phyloP scores from a whole-genome alignment of 2,329 filamentous ascomycete species.

The Myriosclerotinia scirpicola region DNA sequence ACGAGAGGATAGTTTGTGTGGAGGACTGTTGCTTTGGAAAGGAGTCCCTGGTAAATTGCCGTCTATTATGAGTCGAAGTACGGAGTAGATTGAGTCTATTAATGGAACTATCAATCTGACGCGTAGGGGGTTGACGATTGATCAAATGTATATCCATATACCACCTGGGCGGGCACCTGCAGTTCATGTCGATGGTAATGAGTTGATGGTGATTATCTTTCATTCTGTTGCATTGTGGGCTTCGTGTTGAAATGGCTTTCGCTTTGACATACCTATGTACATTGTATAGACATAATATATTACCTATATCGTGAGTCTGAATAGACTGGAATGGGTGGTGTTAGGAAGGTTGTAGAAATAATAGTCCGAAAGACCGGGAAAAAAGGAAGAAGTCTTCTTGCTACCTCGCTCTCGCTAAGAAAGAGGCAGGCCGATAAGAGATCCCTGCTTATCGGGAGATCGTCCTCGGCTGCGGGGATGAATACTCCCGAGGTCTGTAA shows the following conservation, averaged over 20 bases:
- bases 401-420: not conserved
- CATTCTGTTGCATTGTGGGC: conserved; percentile 12
- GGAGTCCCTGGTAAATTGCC: not conserved
- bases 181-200: conserved; percentile 7
- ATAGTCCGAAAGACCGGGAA: not conserved
- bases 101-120: conserved; percentile 10
- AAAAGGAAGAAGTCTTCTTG: not conserved
- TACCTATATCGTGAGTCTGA: not conserved
- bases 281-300: not conserved
- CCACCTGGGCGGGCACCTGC: no score
- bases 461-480: not conserved
- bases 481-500: no score
- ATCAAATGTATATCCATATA: not conserved
- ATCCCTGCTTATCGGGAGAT: not conserved
- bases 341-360: not conserved
- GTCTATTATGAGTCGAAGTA: conserved; percentile 9
- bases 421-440: not conserved
- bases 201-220: not conserved
- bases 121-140: conserved; percentile 2
- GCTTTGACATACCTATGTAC: not conserved
- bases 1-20: conserved; percentile 2
- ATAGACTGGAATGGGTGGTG: no score
- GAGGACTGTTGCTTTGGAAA: conserved; percentile 7
- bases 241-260: not conserved
- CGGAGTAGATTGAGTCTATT: not conserved